phyloP scores from a whole-genome alignment of 1,284 basidiomycete genomes.

The Xerocomus amazonicus region DNA sequence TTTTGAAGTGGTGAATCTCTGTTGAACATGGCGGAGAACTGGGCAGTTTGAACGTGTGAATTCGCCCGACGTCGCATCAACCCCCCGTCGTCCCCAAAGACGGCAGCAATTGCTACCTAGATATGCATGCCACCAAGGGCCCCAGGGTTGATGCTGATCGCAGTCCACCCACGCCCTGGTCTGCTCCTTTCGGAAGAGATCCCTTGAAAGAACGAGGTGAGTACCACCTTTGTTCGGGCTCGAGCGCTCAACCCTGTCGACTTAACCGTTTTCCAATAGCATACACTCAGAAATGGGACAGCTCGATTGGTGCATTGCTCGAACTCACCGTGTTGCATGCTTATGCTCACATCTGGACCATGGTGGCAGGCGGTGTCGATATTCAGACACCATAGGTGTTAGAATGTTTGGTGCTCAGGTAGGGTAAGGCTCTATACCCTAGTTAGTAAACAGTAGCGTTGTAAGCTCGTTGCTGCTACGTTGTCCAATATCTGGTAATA shows the following conservation, averaged over 20 bases:
- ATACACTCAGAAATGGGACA: slow-evolving; percentile 98
- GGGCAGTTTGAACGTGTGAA: no score
- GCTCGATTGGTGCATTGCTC: slow-evolving; percentile 94
- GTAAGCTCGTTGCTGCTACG: no score
- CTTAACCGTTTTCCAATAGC: slow-evolving; percentile 40
- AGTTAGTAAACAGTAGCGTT: no score
- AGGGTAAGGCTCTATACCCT: no score
- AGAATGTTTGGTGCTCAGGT: no score
- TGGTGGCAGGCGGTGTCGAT: slow-evolving; percentile 94
- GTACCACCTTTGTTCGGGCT: background rate
- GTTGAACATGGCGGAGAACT: no score
- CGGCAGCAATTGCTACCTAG: slow-evolving; percentile 89
- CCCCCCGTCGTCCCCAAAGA: slow-evolving; percentile 95
- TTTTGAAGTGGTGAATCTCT: no score
- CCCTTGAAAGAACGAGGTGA: slow-evolving; percentile 89
- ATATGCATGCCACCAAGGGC: slow-evolving; percentile 38
- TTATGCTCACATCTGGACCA: slow-evolving; percentile 97
- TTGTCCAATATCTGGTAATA: no score
- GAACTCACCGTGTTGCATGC: slow-evolving; percentile 97
- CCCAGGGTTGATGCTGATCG: slow-evolving; percentile 79
- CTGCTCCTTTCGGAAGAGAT: slow-evolving; percentile 96
- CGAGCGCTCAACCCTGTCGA: no score
- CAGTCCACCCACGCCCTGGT: slow-evolving; percentile 98
- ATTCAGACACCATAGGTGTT: slow-evolving; percentile 94
- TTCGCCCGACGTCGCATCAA: slow-evolving; percentile 98